Evolutionary conservation across 2,329 filamentous ascomycete genomes (phyloP), one percentile per base, ranked within the genome.

Genomic region (Trichoderma atrobrunneum): DNA sequence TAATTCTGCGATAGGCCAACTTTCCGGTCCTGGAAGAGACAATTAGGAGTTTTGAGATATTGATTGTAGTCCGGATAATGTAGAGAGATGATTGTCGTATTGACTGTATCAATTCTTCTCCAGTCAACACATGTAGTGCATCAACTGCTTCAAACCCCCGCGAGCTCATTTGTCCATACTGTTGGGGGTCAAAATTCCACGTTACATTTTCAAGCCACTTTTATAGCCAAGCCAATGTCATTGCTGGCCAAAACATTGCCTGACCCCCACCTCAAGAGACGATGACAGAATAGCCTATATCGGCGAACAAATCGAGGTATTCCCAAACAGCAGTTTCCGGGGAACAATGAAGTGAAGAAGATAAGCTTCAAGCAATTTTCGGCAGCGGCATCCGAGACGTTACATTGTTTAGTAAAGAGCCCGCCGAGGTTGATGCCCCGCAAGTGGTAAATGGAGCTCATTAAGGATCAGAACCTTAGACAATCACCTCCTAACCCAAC

Each of bases 121-220:
- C 1, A 14, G 21, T 54, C 18, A 48, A 48, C 7, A 21, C n/a
- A 51, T 51, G 11, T 14, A 6, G 32, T 28, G 56, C n/a, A 16
- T 36, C 32, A 26, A 34, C 30, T 36, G 21, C 51, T 67, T 43
- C 28, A 51, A 43, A 3, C 24, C 7, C 54, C 54, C 43, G n/a
- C 6, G 6, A 32, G 34, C 7, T 43, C n/a, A 48, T 61, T 32
- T n/a, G 30, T 18, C 43, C 34, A 21, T 7, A 24, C 16, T 2
- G 14, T 64, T 57, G 69, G 61, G 68, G 68, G 68, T 71, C 61
- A 64, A 48, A 21, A 32, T 24, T 69, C 66, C 66, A 69, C 56
- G 66, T 69, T 69, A 69, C 66, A 69, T 69, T 51, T 18, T 7
- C 36, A 69, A 69, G 66, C 66, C 66, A 69, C 66, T 26, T 61